A percentile compares a stretch with the other conserved stretches of the same genome.
These are phyloP conservation scores for Friedmanniomyces simplex DNA, from an alignment of 495 filamentous ascomycete species.

Conservation along the genomic window DNA sequence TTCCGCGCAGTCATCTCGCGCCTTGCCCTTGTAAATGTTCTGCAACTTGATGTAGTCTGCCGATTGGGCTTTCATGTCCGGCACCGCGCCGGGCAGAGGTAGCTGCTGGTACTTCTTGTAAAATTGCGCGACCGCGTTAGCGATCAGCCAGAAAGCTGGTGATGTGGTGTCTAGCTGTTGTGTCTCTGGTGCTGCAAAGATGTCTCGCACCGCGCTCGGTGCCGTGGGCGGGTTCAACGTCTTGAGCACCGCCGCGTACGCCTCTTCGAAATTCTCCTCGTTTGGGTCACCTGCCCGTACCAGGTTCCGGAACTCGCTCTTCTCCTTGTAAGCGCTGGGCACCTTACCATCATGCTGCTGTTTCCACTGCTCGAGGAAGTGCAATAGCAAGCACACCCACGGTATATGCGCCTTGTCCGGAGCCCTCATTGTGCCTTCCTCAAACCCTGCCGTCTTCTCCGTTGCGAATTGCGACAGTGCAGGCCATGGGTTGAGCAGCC, in stretches of 20 bases:
- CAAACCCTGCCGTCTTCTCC: slow-evolving; percentile 54
- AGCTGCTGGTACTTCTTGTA: slow-evolving; percentile 58
- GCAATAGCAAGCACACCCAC: slow-evolving; percentile 71
- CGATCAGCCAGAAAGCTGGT: slow-evolving; percentile 79
- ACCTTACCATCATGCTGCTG: slow-evolving; percentile 53
- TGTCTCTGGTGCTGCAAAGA: slow-evolving; percentile 53
- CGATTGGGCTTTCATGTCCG: slow-evolving; percentile 97
- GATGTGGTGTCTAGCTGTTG: slow-evolving; percentile 34
- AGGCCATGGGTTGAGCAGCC: slow-evolving; percentile 78
- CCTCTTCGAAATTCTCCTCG: slow-evolving; percentile 97
- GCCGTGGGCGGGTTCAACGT: slow-evolving; percentile 58
- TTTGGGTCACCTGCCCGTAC: slow-evolving; percentile 67
- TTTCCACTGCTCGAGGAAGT: slow-evolving; percentile 83
- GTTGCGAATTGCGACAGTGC: slow-evolving; percentile 58
- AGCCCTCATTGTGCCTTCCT: slow-evolving; percentile 28
- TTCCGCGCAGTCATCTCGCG: slow-evolving; percentile 66
- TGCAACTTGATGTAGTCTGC: slow-evolving; percentile 85
- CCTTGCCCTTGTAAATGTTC: slow-evolving; percentile 87
- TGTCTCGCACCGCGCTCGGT: slow-evolving; percentile 57
- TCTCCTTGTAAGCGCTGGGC: slow-evolving; percentile 74
- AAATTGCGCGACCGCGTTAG: slow-evolving; percentile 67
- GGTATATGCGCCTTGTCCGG: slow-evolving; percentile 90
- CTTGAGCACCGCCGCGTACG: slow-evolving; percentile 76
- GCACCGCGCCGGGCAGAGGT: slow-evolving; percentile 76
- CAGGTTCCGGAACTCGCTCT: slow-evolving; percentile 64